A percentile compares a stretch with the other conserved stretches of the same genome.
Evolutionary conservation across 352 stramenopile genomes (phyloP).

Genomic region (Globisporangium viniferum): DNA sequence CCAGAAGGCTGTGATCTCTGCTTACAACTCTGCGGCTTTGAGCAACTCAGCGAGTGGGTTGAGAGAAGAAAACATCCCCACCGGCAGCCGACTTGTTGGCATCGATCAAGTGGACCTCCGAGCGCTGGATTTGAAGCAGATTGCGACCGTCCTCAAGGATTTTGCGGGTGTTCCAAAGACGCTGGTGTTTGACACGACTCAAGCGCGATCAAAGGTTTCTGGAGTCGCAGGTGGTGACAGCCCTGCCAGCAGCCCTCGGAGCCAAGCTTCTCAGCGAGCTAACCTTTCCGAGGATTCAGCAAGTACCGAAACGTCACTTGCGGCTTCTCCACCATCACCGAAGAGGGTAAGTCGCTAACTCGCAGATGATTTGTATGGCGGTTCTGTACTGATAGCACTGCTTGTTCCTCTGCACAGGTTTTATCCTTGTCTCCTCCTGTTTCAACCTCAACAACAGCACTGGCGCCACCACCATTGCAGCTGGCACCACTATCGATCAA

Average conservation of each 20-base stretch:
- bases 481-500: conserved; percentile 24
- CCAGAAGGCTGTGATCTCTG: conserved; percentile 22
- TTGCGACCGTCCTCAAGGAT: conserved; percentile 30
- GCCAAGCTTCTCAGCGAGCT: background rate
- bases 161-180: conserved; percentile 24
- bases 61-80: conserved; percentile 22
- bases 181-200: conserved; percentile 37
- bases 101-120: conserved; percentile 47
- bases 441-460: background rate
- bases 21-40: conserved; percentile 7
- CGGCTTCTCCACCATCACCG: background rate
- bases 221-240: background rate
- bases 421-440: background rate
- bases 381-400: background rate
- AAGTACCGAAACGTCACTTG: background rate
- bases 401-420: background rate
- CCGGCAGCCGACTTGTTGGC: conserved; percentile 44
- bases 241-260: background rate
- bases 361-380: background rate
- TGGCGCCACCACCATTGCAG: conserved; percentile 11
- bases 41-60: conserved; percentile 19
- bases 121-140: conserved; percentile 29
- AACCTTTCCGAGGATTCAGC: background rate
- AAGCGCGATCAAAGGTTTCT: background rate
- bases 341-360: background rate